Evolutionary conservation across 2,329 filamentous ascomycete species (phyloP), one percentile per base, ranked within the genome.

Genomic region (Sarocladium brachiariae): DNA sequence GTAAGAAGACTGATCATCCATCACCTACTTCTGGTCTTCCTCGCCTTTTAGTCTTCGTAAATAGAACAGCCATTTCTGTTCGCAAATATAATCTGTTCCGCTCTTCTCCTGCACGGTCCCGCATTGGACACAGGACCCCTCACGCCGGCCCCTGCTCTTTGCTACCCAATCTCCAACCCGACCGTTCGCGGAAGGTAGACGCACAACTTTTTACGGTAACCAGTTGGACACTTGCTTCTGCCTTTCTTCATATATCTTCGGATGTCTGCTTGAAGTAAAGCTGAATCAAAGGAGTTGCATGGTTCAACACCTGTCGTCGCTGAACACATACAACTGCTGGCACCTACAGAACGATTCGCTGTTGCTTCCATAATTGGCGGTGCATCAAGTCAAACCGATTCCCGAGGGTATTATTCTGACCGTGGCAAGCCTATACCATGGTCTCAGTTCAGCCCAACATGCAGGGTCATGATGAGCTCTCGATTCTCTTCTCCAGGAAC

Each of bases 381-480:
- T 47, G 11, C 11, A 21, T 31, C 7, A 33, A n/a, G 11, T 18
- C 30, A 13, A 4, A n/a, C 43, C n/a, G 37, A 50, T 6, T 47
- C 4, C 16, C 24, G 4, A 13, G 43, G 16, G 3, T n/a, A 16
- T 5, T 4, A 16, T 35, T n/a, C 46, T 49, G 31, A 49, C 19
- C 13, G 49, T 51, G 27, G 16, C 11, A 25, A 4, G n/a, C 21
- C 3, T 10, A 62, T 60, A 58, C 52, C 46, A 72, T 72, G 69
- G 68, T 65, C 53, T 69, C 69, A 59, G 55, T 69, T 56, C 70
- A 68, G 57, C 59, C 65, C 62, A 58, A 52, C 51, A 77, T 80
- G 71, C 81, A 86, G 67, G 78, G 83, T 60, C 83, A 91, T 63
- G 87, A 95, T 56, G 90, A 95, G 58, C 84, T 96, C 31, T 79